Conservation (phyloP, 176 grass and related monocot genomes). For the Bromus sterilis region DNA sequence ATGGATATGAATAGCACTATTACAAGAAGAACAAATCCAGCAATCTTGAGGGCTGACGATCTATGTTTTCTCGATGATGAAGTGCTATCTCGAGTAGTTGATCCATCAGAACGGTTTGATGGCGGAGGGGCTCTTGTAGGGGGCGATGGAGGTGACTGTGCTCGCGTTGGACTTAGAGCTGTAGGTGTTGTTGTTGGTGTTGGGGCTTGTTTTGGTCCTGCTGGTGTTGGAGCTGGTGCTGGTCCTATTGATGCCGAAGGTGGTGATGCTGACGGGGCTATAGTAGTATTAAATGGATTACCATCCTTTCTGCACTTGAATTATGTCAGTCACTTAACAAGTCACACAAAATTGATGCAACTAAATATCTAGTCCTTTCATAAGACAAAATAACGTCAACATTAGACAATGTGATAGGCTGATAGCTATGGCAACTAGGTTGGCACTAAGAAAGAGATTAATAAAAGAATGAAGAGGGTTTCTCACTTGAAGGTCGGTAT, state of each 20-base stretch:
- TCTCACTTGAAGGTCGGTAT: slow-evolving; percentile 92
- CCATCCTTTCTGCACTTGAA: slow-evolving; percentile 78
- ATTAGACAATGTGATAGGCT: not conserved
- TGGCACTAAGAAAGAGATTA: slow-evolving; percentile 6
- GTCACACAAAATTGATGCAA: slow-evolving; percentile 5
- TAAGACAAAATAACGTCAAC: not conserved
- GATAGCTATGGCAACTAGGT: not conserved
- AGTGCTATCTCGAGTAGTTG: slow-evolving; percentile 37
- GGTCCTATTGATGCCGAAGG: slow-evolving; percentile 33
- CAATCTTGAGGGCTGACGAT: slow-evolving; percentile 56
- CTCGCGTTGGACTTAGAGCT: slow-evolving; percentile 14
- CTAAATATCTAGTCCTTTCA: not conserved
- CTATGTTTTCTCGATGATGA: slow-evolving; percentile 37
- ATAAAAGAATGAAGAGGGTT: slow-evolving; percentile 18
- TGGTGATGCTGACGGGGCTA: slow-evolving; percentile 54
- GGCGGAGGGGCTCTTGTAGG: slow-evolving; percentile 36
- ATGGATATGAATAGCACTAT: slow-evolving; percentile 57
- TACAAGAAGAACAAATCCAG: slow-evolving; percentile 70
- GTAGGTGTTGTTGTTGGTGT: slow-evolving; percentile 30
- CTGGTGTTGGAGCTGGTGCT: slow-evolving; percentile 38
- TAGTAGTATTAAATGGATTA: slow-evolving; percentile 90
- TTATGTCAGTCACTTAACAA: slow-evolving; percentile 23
- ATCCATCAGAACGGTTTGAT: slow-evolving; percentile 29
- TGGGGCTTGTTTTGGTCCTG: slow-evolving; percentile 38
- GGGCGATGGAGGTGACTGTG: slow-evolving; percentile 36